A percentile compares a stretch with the other conserved stretches of the same genome.
These are phyloP conservation scores for Pseudocercospora vitis DNA, from an alignment of 2,329 filamentous ascomycete genomes.

Conservation along the genomic window DNA sequence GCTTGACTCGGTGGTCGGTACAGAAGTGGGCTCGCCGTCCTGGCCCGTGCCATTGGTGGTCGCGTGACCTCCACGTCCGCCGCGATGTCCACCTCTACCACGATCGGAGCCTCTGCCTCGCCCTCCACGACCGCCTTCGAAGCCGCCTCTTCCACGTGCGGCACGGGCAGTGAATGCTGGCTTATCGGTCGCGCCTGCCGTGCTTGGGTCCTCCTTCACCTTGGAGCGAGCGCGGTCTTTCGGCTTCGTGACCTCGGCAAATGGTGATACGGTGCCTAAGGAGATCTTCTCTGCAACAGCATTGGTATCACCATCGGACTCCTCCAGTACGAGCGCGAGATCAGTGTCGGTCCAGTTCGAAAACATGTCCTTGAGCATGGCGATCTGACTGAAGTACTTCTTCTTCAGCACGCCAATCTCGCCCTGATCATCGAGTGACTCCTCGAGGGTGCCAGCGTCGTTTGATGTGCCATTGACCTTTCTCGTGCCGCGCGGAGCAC, in stretches of 20 bases:
- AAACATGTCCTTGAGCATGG: slow-evolving; percentile 87
- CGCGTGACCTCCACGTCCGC: slow-evolving; percentile 61
- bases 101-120: slow-evolving; percentile 59
- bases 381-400: slow-evolving; percentile 76
- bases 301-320: slow-evolving; percentile 75
- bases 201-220: slow-evolving; percentile 61
- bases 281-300: slow-evolving; percentile 74
- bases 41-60: slow-evolving; percentile 63
- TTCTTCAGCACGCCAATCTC: slow-evolving; percentile 91
- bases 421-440: slow-evolving; percentile 74
- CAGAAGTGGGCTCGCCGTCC: slow-evolving; percentile 53
- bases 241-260: slow-evolving; percentile 79
- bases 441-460: slow-evolving; percentile 63
- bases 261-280: slow-evolving; percentile 78
- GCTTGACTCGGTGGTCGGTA: slow-evolving; percentile 69
- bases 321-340: slow-evolving; percentile 86
- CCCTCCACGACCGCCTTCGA: slow-evolving; percentile 58
- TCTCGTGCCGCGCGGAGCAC: slow-evolving; percentile 44
- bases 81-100: slow-evolving; percentile 53
- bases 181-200: slow-evolving; percentile 54
- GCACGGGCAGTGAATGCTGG: slow-evolving; percentile 45
- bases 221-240: slow-evolving; percentile 73
- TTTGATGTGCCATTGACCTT: slow-evolving; percentile 56
- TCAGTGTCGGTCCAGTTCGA: slow-evolving; percentile 94
- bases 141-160: slow-evolving; percentile 42